phyloP scores from a whole-genome alignment of 345 rosid genomes.

The Rhodomyrtus tomentosa region DNA sequence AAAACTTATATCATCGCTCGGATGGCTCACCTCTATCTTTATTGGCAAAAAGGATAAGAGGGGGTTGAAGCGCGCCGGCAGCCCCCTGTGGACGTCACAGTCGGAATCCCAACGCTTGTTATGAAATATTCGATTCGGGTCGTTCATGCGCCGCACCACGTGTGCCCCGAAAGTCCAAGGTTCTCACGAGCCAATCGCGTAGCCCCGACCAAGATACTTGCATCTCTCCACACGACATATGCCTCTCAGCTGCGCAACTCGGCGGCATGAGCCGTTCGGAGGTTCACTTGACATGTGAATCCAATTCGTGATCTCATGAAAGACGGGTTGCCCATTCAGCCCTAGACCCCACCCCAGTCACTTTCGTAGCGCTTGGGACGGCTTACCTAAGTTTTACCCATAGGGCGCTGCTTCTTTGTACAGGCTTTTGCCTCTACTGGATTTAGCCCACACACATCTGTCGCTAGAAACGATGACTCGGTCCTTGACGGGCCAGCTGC shows the following conservation, averaged over 20 bases:
- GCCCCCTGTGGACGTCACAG: neutral
- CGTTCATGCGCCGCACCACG: neutral
- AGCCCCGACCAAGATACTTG: neutral
- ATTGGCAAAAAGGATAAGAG: neutral
- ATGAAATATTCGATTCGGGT: neutral
- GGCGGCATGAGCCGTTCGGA: neutral
- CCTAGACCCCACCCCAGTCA: neutral
- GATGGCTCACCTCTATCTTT: neutral
- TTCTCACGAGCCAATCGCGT: neutral
- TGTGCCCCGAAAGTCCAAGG: neutral
- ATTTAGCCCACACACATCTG: neutral
- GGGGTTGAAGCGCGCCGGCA: neutral
- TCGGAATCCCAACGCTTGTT: rapidly evolving
- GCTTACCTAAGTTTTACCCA: neutral
- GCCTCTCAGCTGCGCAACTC: neutral
- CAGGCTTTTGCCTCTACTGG: neutral
- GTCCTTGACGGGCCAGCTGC: neutral
- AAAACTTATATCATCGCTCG: neutral
- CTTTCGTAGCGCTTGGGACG: neutral
- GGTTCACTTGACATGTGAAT: too few relatives aligned
- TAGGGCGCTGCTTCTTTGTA: neutral
- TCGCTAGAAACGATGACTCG: neutral
- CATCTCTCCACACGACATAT: neutral
- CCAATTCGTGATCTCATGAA: neutral
- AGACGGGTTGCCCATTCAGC: neutral